Base-by-base conservation (phyloP, 1,284 basidiomycete genomes). In the Athelia sp. region DNA sequence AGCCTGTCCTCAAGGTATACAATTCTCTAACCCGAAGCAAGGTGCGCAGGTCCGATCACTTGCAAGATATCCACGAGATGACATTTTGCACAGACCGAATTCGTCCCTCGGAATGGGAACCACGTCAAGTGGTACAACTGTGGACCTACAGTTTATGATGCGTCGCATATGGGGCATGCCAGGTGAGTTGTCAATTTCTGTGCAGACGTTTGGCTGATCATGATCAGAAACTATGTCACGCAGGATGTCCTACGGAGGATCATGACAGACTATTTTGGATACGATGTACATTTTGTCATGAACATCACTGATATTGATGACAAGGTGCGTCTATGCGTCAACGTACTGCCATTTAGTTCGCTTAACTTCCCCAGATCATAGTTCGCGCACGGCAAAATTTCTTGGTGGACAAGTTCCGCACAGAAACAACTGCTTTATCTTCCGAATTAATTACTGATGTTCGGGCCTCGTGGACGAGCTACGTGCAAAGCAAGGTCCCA, bases 291-390 rank as follows among this genome's bases (percentile, higher is more conserved):
- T 66, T 98, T 99, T 67, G 96, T 99, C 50, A 98, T 98, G 94
- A 99, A 99, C 70, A 86, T 99, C 61, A 99, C 97, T 3, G 97
- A 99, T 69, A 97, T 99, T 56, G 97, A 99, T 65, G 97, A 99
- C 79, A 99, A 99, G 81, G 96, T 93, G 55, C 58, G 77, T 59
- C 43, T 49, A 50, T 55, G 56, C 29, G 49, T 51, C 19, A 45
- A 38, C 48, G 26, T 38, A 36, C 46, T 24, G 48, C 38, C 56
- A 35, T 48, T 23, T 51, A 50, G 11, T 21, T 35, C 46, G 50
- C 63, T 43, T 63, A 32, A 26, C 22, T 42, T 31, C 48, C 31
- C 26, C 58, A 96, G 93, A 97, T 97, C 63, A 97, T 97, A 59
- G 66, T 90, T 45, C 83, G 93, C 24, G 92, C 93, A 10, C 82